Conservation (phyloP, 1,284 basidiomycete species). For the Rhodotorula sp. region DNA sequence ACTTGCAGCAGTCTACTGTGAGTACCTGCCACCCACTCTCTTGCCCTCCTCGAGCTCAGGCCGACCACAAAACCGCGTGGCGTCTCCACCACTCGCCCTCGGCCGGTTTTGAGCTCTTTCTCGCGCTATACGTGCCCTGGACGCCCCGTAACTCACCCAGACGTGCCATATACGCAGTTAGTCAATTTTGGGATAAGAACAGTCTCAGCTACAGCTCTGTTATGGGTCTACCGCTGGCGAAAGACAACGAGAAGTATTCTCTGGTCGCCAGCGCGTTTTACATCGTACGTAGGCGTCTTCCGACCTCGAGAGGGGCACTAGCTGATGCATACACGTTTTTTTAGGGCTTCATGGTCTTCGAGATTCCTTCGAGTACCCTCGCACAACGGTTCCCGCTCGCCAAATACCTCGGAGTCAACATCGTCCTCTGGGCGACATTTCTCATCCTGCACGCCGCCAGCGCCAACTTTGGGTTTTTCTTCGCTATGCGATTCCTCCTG, state of each 20-base stretch:
- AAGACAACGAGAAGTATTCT: constrained; percentile 57
- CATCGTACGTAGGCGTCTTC: constrained; percentile 46
- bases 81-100: no score
- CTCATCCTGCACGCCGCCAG: constrained; percentile 58
- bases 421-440: constrained; percentile 60
- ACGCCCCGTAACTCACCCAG: neutral
- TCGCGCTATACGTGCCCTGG: no score
- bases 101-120: neutral
- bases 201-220: constrained; percentile 64
- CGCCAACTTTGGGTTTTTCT: constrained; percentile 23
- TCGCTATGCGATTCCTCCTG: constrained; percentile 59
- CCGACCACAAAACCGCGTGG: no score
- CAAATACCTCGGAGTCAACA: constrained; percentile 60
- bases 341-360: constrained; percentile 41
- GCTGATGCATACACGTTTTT: neutral
- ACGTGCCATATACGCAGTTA: neutral
- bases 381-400: constrained; percentile 61
- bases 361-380: constrained; percentile 66
- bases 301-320: no score
- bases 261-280: constrained; percentile 63
- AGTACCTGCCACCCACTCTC: no score
- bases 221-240: constrained; percentile 52
- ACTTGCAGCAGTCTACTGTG: no score
- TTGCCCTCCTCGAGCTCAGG: no score
- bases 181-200: constrained; percentile 60